phyloP scores from a whole-genome alignment of 352 stramenopile genomes.

The Globisporangium acanthophoron region DNA sequence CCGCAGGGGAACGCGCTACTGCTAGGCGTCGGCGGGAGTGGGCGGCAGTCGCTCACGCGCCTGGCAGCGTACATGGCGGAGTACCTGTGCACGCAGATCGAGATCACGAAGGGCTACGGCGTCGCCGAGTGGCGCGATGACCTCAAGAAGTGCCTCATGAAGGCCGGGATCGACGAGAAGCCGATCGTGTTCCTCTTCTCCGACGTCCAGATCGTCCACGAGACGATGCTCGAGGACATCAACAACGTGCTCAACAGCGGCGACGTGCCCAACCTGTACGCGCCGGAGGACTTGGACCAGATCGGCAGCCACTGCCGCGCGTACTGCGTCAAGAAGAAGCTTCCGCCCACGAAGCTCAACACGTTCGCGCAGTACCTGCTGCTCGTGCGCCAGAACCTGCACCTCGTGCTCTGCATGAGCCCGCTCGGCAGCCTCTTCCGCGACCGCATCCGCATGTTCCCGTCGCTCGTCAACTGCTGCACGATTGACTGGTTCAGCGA shows the following conservation, averaged over 20 bases:
- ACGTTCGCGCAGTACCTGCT: conserved; percentile 93
- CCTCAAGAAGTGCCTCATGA: conserved; percentile 90
- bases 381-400: conserved; percentile 90
- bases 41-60: conserved; percentile 87
- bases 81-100: conserved; percentile 90
- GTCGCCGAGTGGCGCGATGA: conserved; percentile 92
- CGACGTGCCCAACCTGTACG: conserved; percentile 94
- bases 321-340: conserved; percentile 88
- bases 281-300: conserved; percentile 87
- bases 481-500: conserved; percentile 90
- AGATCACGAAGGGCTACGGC: conserved; percentile 94
- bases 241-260: conserved; percentile 95
- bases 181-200: conserved; percentile 93
- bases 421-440: conserved; percentile 88
- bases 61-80: conserved; percentile 92
- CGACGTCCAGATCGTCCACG: conserved; percentile 93
- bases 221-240: conserved; percentile 95
- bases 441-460: conserved; percentile 90
- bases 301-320: conserved; percentile 89
- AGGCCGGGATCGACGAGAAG: conserved; percentile 91
- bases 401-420: conserved; percentile 92
- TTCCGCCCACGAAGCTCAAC: conserved; percentile 92
- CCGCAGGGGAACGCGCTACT: conserved; percentile 88
- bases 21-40: conserved; percentile 91
- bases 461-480: conserved; percentile 85